Base-by-base conservation (phyloP, 2,329 filamentous ascomycete species). In the Aspergillus candidus region DNA sequence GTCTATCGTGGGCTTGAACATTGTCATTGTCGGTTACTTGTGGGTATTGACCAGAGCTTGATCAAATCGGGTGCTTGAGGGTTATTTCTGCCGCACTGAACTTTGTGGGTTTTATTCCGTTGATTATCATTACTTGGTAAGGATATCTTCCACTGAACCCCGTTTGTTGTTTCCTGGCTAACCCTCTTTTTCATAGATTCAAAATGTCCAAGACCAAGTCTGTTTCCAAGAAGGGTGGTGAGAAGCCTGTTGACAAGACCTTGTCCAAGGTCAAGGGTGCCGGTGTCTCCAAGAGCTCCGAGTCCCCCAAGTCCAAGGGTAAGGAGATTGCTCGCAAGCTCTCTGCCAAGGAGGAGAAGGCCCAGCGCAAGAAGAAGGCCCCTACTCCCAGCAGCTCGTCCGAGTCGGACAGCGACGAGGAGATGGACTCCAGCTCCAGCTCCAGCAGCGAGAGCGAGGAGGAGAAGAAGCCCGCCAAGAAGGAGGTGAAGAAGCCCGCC, bases 201-300 rank as follows among this genome's bases (percentile, higher is more conserved):
- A 70, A 57, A 55, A 71, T 71, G 67, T 69, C 69, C 38, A 73
- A 73, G 62, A 65, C 67, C 43, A 71, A 73, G 62, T 54, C 54
- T 37, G 56, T 61, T 59, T 51, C 58, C 44, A 56, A 60, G 56
- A 65, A 68, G 55, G 62, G 55, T 40, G 53, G 55, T 39, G 59
- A 70, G 46, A 70, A 72, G 56, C 53, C 62, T 48, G 59, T 55
- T 48, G 61, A 63, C 59, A 72, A 72, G 63, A 55, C 65, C 54
- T 47, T 73, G 52, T 64, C 56, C 61, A 73, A 73, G 62, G 71
- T 72, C 57, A 74, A 74, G 64, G 64, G 67, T 52, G 62, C 64
- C 47, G 69, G 63, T 49, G 65, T 74, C 44, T 62, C 63, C 53
- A 74, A 74, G 63, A 53, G 67, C 35, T 61, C 70, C 41, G 59